Base-by-base conservation (phyloP, 2,329 filamentous ascomycete genomes). In the Cytospora chrysosperma region DNA sequence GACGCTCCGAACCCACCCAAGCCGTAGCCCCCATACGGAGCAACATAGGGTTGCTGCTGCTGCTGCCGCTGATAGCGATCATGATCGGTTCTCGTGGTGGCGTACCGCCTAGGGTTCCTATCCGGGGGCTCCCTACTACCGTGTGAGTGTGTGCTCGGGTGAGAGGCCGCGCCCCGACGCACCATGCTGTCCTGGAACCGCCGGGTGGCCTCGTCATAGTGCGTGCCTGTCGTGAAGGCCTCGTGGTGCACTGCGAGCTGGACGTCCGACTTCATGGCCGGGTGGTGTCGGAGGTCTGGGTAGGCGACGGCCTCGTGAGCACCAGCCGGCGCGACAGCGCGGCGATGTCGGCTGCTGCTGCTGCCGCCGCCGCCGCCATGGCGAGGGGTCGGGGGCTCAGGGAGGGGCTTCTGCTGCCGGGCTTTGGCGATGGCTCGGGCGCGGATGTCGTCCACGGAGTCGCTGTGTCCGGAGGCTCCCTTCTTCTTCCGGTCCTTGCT, bases 391-490 rank as follows among this genome's bases (percentile, higher is more conserved):
- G 4, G 4, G 12, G 24, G 13, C 21, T 9, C 27, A 7, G 26
- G 24, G 19, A 15, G 62, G 0, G 27, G 21, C 34, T 17, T 32
- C 19, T 43, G n/a, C 49, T 37, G 2, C 13, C 37, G 32, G 1
- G 62, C 57, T 28, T 56, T 64, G 2, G 43, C 57, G 4, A 64
- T 26, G 3, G 57, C 27, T 3, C 32, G 49, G 4, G 28, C 30
- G 13, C 62, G 51, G 17, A 63, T 63, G 4, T 50, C 32, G 5
- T 64, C 62, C 6, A 28, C 52, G 2, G 13, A 27, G 55, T 28
- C 21, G 3, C 7, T 30, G 15, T 34, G 6, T 8, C 56, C 37
- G 19, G 2, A 19, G 17, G 37, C 9, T 10, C 2, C n/a, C 19
- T 7, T 21, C 40, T 49, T 26, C 4, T 34, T 24, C 5, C 37